Base-by-base conservation (phyloP, 23 red algal species). In the Gracilaria gracilis region DNA sequence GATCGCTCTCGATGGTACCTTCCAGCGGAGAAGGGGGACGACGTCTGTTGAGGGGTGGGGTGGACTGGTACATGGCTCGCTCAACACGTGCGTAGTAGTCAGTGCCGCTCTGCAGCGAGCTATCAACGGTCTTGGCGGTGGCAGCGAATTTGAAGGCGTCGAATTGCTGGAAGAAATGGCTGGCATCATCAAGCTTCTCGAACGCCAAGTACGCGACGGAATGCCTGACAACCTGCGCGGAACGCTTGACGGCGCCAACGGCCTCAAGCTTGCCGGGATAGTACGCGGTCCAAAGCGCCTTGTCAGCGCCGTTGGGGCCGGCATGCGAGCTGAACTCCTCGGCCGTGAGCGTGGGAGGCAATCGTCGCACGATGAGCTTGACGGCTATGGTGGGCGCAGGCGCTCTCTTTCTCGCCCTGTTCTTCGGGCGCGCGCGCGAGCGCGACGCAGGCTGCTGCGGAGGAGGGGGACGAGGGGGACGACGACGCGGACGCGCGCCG, bases 161-260 rank as follows among this genome's bases (percentile, higher is more conserved):
- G 31, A 90, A 81, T 29, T 70, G 48, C 12, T 80, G 35, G 49
- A 62, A 62, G 57, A 90, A 90, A 36, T 50, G 19, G 47, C 14
- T 62, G 32, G 87, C 87, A 79, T 90, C 87, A 12, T 80, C 87
- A 11, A 64, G 49, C 19, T 80, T 81, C 20, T 55, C 76, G 74
- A 90, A 90, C 32, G 71, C 87, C 37, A 90, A 57, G 49, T 90
- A 90, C 73, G 87, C 87, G n/a, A 80, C 58, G 47, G 71, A 71
- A 81, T 90, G 74, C n/a, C 87, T 44, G 47, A 64, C 71, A 66
- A 90, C 87, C 34, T 80, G 87, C 5, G 55, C 59, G 12, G 71
- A 39, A 29, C 87, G 87, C 61, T 90, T 90, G 39, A 90, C 71
- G 16, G 82, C 61, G 37, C 87, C 87, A 17, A 64, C 76, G 15